Percentiles rank a stretch among this genome's conserved stretches.
Conservation (phyloP, 306 rosid genomes). For the Gastrolobium bilobum region DNA sequence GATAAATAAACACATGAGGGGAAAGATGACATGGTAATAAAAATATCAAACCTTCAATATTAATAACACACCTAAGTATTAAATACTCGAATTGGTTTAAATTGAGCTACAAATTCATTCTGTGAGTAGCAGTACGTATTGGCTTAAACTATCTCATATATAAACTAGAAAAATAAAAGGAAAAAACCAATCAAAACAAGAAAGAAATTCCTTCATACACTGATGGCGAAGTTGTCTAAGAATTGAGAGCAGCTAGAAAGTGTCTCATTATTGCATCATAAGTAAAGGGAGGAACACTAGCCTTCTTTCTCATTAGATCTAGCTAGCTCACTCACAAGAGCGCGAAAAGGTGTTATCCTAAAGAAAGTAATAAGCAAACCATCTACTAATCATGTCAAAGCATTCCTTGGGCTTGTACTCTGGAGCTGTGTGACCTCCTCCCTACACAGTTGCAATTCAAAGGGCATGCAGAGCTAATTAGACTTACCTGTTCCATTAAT, state of each 20-base stretch:
- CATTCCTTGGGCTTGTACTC: constrained; percentile 51
- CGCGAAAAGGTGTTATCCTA: not conserved
- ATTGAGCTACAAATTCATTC: too few species aligned
- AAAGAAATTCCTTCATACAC: not conserved
- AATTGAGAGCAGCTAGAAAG: not conserved
- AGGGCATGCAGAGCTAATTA: not conserved
- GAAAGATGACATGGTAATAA: too few species aligned
- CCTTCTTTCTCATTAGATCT: not conserved
- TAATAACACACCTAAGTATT: too few species aligned
- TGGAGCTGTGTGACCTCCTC: constrained; percentile 60
- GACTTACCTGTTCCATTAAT: not conserved
- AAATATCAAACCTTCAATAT: too few species aligned
- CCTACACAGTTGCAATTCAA: constrained; percentile 39
- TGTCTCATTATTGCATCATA: too few species aligned
- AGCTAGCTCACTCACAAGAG: not conserved
- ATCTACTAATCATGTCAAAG: constrained; percentile 38
- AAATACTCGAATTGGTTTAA: too few species aligned
- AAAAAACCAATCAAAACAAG: not conserved
- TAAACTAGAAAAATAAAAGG: not conserved
- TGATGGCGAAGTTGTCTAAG: not conserved
- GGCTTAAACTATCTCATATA: not conserved
- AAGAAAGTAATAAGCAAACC: constrained; percentile 38
- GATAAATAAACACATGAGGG: too few species aligned
- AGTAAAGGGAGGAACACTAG: not conserved
- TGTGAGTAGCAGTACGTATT: too few species aligned